Evolutionary conservation across 2,329 filamentous ascomycete genomes (phyloP).

Genomic region (Raffaelea deltoideospora): DNA sequence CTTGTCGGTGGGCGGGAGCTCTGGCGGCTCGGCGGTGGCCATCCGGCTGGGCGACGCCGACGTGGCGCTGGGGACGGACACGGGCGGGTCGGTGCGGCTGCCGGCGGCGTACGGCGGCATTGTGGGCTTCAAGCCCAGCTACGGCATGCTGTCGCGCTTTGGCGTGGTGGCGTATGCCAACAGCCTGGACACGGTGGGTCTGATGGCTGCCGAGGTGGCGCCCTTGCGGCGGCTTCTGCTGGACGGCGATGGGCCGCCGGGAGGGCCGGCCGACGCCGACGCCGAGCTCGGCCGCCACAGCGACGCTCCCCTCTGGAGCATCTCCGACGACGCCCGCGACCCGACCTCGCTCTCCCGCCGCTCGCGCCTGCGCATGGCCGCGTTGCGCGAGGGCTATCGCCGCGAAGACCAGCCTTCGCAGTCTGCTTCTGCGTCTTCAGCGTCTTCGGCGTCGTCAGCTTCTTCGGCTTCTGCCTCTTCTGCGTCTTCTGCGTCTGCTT

Average conservation of each 20-base stretch:
- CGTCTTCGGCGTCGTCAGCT: too few species aligned
- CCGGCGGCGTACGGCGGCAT: slow-evolving; percentile 77
- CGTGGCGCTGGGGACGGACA: slow-evolving; percentile 77
- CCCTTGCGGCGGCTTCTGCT: slow-evolving; percentile 35
- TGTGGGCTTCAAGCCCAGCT: slow-evolving; percentile 82
- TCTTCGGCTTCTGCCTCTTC: too few species aligned
- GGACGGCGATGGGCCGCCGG: neutral
- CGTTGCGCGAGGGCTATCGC: slow-evolving; percentile 4
- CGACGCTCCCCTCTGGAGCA: slow-evolving; percentile 23
- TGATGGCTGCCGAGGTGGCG: slow-evolving; percentile 45
- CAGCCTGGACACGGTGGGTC: slow-evolving; percentile 77
- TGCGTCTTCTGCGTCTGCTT: neutral
- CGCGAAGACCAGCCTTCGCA: too few species aligned
- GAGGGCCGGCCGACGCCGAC: too few species aligned
- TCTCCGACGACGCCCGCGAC: slow-evolving; percentile 50
- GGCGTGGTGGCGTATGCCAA: slow-evolving; percentile 88
- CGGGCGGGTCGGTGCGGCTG: slow-evolving; percentile 73
- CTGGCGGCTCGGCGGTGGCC: slow-evolving; percentile 81
- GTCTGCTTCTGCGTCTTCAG: too few species aligned
- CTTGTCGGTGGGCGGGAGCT: slow-evolving; percentile 72
- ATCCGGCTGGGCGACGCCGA: slow-evolving; percentile 47
- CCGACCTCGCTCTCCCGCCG: slow-evolving; percentile 52
- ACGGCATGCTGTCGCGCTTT: slow-evolving; percentile 71
- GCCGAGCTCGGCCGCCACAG: neutral
- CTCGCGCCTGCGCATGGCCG: slow-evolving; percentile 33